These are phyloP conservation scores for Megacollybia marginata DNA, from an alignment of 768 basidiomycete species.

Conservation along the genomic window DNA sequence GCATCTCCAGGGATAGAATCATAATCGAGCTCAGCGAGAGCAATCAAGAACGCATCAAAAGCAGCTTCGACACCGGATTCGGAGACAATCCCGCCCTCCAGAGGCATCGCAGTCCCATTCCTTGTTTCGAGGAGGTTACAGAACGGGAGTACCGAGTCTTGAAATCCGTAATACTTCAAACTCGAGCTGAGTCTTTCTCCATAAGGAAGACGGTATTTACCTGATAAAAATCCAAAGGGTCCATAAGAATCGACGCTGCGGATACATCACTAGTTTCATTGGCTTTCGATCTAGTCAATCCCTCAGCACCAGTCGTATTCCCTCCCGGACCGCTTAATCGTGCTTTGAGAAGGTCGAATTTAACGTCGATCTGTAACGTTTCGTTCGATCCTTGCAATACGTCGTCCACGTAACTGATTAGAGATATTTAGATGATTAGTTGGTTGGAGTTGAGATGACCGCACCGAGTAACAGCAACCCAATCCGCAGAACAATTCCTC, in stretches of 20 bases:
- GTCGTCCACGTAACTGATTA: constrained; percentile 26
- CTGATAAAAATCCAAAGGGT: constrained; percentile 41
- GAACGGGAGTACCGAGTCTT: constrained; percentile 36
- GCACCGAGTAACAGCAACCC: constrained; percentile 37
- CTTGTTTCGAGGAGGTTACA: constrained; percentile 40
- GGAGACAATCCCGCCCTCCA: constrained; percentile 31
- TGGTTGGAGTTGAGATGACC: background rate
- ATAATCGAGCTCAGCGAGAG: constrained; percentile 37
- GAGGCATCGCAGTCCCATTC: constrained; percentile 29
- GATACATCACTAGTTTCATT: constrained; percentile 28
- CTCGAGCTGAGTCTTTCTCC: too few relatives aligned
- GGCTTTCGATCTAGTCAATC: constrained; percentile 24
- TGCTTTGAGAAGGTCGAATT: constrained; percentile 33
- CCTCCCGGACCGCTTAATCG: constrained; percentile 35
- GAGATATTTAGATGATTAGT: background rate
- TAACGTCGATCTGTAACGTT: constrained; percentile 28
- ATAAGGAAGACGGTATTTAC: constrained; percentile 16
- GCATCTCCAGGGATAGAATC: constrained; percentile 31
- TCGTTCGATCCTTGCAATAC: constrained; percentile 24
- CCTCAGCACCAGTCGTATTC: constrained; percentile 27
- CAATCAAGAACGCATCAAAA: constrained; percentile 32
- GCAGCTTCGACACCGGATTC: constrained; percentile 25
- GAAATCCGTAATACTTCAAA: constrained; percentile 31
- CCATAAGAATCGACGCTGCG: constrained; percentile 40
- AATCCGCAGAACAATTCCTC: constrained; percentile 45